A percentile compares a stretch with the other conserved stretches of the same genome.
Evolutionary conservation across 352 stramenopile species (phyloP).

Genomic region (Lagenidium sp.): DNA sequence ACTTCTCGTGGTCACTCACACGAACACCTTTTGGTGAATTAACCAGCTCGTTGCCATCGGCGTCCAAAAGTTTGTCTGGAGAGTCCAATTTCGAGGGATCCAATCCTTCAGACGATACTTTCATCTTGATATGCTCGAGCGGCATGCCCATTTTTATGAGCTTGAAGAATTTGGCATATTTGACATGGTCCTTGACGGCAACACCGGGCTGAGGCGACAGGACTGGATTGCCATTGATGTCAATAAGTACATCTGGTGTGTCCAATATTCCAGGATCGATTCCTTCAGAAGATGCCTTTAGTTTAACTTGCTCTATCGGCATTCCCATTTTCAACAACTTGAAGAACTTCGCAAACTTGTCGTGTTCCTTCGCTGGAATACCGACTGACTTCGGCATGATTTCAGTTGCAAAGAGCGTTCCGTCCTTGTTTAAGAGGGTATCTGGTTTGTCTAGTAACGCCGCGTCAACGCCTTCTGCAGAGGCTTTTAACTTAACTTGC

Average conservation of each 20-base stretch:
- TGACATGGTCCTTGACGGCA: slow-evolving; percentile 81
- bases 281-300: slow-evolving; percentile 55
- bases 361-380: slow-evolving; percentile 72
- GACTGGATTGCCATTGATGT: slow-evolving; percentile 34
- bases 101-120: slow-evolving; percentile 49
- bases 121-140: slow-evolving; percentile 85
- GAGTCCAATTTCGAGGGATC: slow-evolving; percentile 43
- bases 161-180: slow-evolving; percentile 94
- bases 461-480: slow-evolving; percentile 83
- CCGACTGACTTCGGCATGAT: slow-evolving; percentile 14
- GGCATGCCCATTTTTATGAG: slow-evolving; percentile 86
- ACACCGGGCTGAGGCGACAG: slow-evolving; percentile 17
- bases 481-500: slow-evolving; percentile 70
- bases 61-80: slow-evolving; percentile 46
- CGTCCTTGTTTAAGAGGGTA: slow-evolving; percentile 45
- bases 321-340: slow-evolving; percentile 79
- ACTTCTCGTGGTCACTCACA: slow-evolving; percentile 55
- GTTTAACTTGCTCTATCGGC: slow-evolving; percentile 53
- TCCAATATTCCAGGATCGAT: slow-evolving; percentile 37
- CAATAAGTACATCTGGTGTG: slow-evolving; percentile 40
- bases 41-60: slow-evolving; percentile 37
- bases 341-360: slow-evolving; percentile 80
- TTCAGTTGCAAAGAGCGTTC: slow-evolving; percentile 17
- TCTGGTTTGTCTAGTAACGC: slow-evolving; percentile 74
- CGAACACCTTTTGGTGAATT: slow-evolving; percentile 19